These are phyloP conservation scores for Candida labiduridarum DNA, from an alignment of 1,139 yeast genomes.

Conservation along the genomic window DNA sequence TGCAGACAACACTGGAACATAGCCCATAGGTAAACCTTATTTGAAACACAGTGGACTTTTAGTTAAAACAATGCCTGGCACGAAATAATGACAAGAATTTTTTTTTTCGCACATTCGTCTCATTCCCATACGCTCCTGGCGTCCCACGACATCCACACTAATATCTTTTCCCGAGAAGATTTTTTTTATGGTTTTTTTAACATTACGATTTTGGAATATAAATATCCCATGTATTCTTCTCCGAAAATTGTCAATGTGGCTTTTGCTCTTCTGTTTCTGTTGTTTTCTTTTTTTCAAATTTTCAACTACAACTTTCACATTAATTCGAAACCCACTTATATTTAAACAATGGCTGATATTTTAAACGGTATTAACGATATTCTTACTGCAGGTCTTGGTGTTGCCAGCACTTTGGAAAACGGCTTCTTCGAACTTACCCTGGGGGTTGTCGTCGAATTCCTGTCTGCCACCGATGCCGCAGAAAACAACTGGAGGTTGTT, in stretches of 20 bases:
- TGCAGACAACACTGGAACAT: neutral
- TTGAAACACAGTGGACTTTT: neutral
- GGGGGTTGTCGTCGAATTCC: conserved; percentile 15
- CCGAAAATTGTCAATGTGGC: neutral
- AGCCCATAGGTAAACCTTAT: neutral
- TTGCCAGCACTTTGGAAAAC: conserved; percentile 16
- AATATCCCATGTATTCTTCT: neutral
- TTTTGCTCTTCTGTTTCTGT: neutral
- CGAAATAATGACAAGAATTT: neutral
- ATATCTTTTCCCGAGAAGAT: neutral
- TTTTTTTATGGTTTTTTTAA: neutral
- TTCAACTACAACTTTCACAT: neutral
- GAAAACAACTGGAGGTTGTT: conserved; percentile 14
- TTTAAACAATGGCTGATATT: conserved; percentile 12
- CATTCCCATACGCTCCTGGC: neutral
- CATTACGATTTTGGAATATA: neutral
- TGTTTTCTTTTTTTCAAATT: neutral
- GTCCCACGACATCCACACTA: neutral
- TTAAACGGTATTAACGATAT: conserved; percentile 14
- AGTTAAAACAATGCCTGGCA: neutral
- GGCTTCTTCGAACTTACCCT: conserved; percentile 19
- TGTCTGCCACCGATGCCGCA: conserved; percentile 14
- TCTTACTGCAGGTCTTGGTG: conserved; percentile 19
- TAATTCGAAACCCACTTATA: conserved; percentile 1
- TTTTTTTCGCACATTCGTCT: neutral